Evolutionary conservation across 106 monocot genomes (phyloP), one percentile per base, ranked within the genome.

Genomic region (Xerophyta viscosa): DNA sequence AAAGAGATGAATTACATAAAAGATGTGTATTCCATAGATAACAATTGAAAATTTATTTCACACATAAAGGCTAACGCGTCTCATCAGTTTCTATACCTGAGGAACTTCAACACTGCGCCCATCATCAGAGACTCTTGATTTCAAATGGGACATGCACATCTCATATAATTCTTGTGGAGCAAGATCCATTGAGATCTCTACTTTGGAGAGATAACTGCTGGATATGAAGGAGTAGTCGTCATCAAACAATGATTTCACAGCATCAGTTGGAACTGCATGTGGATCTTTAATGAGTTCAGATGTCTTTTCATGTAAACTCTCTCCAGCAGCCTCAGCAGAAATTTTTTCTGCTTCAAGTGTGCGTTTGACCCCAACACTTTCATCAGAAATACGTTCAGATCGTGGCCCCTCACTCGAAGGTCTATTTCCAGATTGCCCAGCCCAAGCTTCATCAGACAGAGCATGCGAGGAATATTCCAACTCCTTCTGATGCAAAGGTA

Each of bases 171-270:
- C 81, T 44, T 66, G 41, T 1, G 46, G 63, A 20, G 70, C 65
- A 54, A 87, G 77, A 46, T 67, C 62, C 33, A 24, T 48, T 0
- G 86, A 81, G 9, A 87, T 71, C 31, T 68, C 66, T 33, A 77
- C 57, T 24, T 57, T 77, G 7, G 76, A 71, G 20, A 87, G 41
- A 41, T 68, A 77, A 19, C 14, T 62, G 27, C 50, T 18, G 47
- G 42, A 54, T 18, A 71, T 55, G 7, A n/a, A 23, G 11, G 42
- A 15, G 50, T 22, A 20, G 29, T 53, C 50, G 51, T 67, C 69
- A 28, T 6, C 56, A 20, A 57, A 42, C 25, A 15, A 12, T 15
- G 13, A 12, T 39, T 39, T 33, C 11, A 14, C 20, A 46, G 13
- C 8, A 1, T 46, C 46, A 20, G 2, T 7, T 46, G 46, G 19